Evolutionary conservation across 805 yeast genomes (phyloP), one percentile per base, ranked within the genome.

Genomic region (Nadsonia fulvescens): DNA sequence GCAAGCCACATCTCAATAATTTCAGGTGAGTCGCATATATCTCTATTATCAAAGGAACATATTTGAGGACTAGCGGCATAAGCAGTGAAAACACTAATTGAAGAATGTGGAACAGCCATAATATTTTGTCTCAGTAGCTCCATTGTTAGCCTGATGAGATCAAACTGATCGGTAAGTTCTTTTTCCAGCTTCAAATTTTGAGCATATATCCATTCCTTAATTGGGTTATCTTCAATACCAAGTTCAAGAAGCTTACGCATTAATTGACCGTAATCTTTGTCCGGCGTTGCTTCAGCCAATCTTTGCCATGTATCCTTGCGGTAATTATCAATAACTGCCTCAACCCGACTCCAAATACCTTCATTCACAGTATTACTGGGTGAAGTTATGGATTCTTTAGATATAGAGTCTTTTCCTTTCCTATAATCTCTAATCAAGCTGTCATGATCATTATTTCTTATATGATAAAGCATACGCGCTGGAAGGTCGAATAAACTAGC

Each of bases 151-250:
- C 25, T 35, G 22, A 39, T 39, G 27, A 57, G 58, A 11, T 47
- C 47, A 14, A 62, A 60, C 4, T 53, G 53, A 12, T 58, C 56
- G 12, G 50, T 48, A 15, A 67, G 46, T 26, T 51, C 47, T 2
- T 39, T 35, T 5, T 48, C 43, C 32, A 67, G 54, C 11, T 43
- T 43, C 13, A 52, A 49, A 23, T 58, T 56, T 38, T 63, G 72
- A 11, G 61, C 47, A 21, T 59, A 51, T 15, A 75, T 58, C 69
- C 81, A 75, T 28, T 61, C 66, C 12, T 58, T 43, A 5, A 74
- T 63, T 4, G 86, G 86, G 41, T 68, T 72, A 30, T 66, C 70
- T 23, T 54, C 60, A 2, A 63, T 59, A n/a, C 70, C 74, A 17
- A 76, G 49, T 33, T 73, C 78, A 23, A 70, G 45, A 17, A 75